Conservation (phyloP, 2,329 filamentous ascomycete species). For the Lecanicillium sp. region DNA sequence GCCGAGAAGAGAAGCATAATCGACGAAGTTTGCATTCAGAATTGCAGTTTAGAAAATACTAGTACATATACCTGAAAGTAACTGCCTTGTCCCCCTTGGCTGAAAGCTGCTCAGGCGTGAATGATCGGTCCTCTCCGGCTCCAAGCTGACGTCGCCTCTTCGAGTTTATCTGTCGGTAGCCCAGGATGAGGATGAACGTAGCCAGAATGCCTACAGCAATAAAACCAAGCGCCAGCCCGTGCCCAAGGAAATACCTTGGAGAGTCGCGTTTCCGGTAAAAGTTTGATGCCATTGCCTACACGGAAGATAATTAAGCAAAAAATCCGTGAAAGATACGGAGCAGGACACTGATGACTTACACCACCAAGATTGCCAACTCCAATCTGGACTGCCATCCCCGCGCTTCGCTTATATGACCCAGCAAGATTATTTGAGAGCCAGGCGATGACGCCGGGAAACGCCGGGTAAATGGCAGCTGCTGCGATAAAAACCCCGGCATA, state of each 20-base stretch:
- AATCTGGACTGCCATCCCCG: constrained; percentile 52
- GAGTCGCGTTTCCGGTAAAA: constrained; percentile 48
- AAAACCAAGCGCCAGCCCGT: constrained; percentile 38
- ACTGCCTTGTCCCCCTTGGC: constrained; percentile 19
- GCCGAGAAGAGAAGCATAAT: no score
- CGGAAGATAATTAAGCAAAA: background rate
- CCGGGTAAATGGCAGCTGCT: constrained; percentile 72
- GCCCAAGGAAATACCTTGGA: constrained; percentile 36
- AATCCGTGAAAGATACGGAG: background rate
- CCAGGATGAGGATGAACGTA: constrained; percentile 7
- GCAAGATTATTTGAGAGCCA: constrained; percentile 78
- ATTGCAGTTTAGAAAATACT: no score
- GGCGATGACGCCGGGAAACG: constrained; percentile 68
- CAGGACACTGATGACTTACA: constrained; percentile 22
- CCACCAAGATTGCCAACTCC: constrained; percentile 51
- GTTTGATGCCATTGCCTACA: constrained; percentile 56
- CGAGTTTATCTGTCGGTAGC: constrained; percentile 14
- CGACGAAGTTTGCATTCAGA: no score
- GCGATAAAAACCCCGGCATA: constrained; percentile 74
- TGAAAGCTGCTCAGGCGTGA: constrained; percentile 17
- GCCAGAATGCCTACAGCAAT: constrained; percentile 18
- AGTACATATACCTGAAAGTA: constrained; percentile 10
- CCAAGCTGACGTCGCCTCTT: constrained; percentile 12
- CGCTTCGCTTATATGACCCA: constrained; percentile 54
- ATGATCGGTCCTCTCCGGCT: constrained; percentile 13